Conservation (phyloP, 441 rosid genomes). For the Pelargonium fulgidum region DNA sequence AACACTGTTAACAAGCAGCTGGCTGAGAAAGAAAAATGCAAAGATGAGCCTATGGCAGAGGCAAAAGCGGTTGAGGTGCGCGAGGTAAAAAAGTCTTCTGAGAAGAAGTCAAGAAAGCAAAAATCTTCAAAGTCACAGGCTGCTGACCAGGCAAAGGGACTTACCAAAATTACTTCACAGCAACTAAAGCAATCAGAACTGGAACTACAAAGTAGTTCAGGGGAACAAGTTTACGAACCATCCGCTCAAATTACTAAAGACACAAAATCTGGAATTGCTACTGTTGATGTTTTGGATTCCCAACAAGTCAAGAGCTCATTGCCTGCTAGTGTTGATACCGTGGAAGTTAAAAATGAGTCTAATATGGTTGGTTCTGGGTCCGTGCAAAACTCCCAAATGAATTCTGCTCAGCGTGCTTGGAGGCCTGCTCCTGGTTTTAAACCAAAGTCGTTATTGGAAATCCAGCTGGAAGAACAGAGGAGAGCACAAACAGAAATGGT, state of each 20-base stretch:
- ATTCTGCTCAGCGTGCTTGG: conserved; percentile 70
- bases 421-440: conserved; percentile 97
- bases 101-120: conserved; percentile 83
- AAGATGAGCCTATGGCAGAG: conserved; percentile 34
- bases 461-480: conserved; percentile 90
- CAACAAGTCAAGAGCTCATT: conserved; percentile 26
- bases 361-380: conserved; percentile 25
- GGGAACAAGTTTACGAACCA: conserved; percentile 22
- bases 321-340: conserved; percentile 28
- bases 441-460: conserved; percentile 88
- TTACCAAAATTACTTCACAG: conserved; percentile 34
- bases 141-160: conserved; percentile 53
- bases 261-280: conserved; percentile 27
- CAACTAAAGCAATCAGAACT: conserved; percentile 43
- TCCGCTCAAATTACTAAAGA: conserved; percentile 26
- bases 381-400: conserved; percentile 30
- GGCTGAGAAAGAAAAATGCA: conserved; percentile 32
- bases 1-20: conserved; percentile 24
- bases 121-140: conserved; percentile 53
- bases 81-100: conserved; percentile 59
- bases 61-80: conserved; percentile 42
- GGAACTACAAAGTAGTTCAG: conserved; percentile 28
- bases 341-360: conserved; percentile 34
- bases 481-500: conserved; percentile 52
- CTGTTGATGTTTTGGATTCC: conserved; percentile 29